Conservation (phyloP, 2,329 filamentous ascomycete species). For the Nigrospora oryzae region DNA sequence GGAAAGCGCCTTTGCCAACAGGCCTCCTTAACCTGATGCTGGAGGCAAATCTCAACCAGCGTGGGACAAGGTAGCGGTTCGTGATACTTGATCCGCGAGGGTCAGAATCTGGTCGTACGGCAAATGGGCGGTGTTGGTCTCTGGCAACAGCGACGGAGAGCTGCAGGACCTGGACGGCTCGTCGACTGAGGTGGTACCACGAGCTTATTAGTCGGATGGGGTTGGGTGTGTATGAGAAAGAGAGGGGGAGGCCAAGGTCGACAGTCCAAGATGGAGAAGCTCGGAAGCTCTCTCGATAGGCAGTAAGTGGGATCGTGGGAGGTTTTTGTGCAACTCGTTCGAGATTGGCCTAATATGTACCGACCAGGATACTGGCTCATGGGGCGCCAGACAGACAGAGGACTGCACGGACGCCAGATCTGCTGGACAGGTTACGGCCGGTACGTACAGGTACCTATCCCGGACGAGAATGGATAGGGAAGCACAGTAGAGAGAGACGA, state of each 20-base stretch:
- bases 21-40: background rate
- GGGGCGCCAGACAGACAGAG: constrained; percentile 16
- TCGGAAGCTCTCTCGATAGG: constrained; percentile 16
- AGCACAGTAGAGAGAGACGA: background rate
- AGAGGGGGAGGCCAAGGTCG: no score
- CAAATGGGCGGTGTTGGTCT: constrained; percentile 35
- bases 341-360: constrained; percentile 22
- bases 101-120: constrained; percentile 37
- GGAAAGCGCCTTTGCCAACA: background rate
- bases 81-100: constrained; percentile 40
- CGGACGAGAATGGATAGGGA: no score
- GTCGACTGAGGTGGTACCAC: constrained; percentile 20
- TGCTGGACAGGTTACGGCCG: constrained; percentile 9
- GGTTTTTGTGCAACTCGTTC: constrained; percentile 28
- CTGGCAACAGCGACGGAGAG: constrained; percentile 33
- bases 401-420: constrained; percentile 20
- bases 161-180: constrained; percentile 32
- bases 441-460: background rate
- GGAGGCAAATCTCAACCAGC: constrained; percentile 10
- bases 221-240: no score
- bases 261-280: constrained; percentile 17
- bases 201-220: constrained; percentile 10
- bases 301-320: constrained; percentile 20
- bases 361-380: constrained; percentile 16
- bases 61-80: constrained; percentile 44